Conservation (phyloP, 208 protist species). For the Leptomonas seymouri region DNA sequence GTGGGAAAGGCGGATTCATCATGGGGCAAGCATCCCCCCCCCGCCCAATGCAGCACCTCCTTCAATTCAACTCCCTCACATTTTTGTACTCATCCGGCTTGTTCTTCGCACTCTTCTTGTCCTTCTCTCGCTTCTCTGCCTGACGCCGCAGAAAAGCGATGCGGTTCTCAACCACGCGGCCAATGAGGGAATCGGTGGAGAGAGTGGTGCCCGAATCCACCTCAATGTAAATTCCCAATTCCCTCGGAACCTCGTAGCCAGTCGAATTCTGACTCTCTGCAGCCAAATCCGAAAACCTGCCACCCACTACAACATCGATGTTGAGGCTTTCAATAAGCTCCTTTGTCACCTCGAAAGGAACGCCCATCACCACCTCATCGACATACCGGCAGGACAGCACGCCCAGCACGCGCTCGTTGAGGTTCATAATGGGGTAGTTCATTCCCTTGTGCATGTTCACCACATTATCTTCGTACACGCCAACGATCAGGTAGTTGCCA, state of each 20-base stretch:
- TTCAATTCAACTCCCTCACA: conserved; percentile 64
- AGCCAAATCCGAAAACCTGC: conserved; percentile 48
- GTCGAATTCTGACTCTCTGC: conserved; percentile 7
- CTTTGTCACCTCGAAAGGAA: conserved; percentile 92
- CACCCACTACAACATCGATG: conserved; percentile 87
- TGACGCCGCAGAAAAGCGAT: conserved; percentile 75
- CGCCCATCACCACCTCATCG: conserved; percentile 98
- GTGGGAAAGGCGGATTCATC: no score
- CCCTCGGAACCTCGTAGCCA: conserved; percentile 72
- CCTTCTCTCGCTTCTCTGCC: conserved; percentile 67
- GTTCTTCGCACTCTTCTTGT: conserved; percentile 49
- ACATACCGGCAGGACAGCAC: conserved; percentile 97
- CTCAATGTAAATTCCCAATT: conserved; percentile 82
- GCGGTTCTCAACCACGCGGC: conserved; percentile 80
- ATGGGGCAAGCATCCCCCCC: no score
- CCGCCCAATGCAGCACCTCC: background rate
- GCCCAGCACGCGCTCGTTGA: conserved; percentile 97
- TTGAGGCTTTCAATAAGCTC: conserved; percentile 93
- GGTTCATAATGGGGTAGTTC: conserved; percentile 98
- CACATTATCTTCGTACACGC: conserved; percentile 95
- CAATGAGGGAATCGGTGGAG: conserved; percentile 79
- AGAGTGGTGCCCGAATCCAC: conserved; percentile 64
- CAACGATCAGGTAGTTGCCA: conserved; percentile 97
- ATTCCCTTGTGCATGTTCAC: conserved; percentile 90
- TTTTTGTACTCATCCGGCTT: conserved; percentile 74